These are phyloP conservation scores for Peltaster fructicola DNA, from an alignment of 2,329 filamentous ascomycete genomes.

Conservation along the genomic window DNA sequence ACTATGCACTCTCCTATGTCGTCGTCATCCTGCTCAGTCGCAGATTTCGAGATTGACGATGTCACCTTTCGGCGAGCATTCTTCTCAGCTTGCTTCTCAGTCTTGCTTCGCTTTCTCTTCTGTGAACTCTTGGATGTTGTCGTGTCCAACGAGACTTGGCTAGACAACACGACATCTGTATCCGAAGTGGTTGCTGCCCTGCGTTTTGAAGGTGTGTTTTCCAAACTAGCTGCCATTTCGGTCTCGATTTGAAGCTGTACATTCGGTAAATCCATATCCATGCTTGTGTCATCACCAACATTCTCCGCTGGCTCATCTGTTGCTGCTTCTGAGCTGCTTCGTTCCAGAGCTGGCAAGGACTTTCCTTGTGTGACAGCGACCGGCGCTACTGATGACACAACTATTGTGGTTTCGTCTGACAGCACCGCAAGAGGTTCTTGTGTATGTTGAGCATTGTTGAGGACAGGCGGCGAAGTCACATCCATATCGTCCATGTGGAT, in stretches of 20 bases:
- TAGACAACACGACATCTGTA: conserved; percentile 1
- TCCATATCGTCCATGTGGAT: conserved; percentile 27
- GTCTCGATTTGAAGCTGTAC: conserved; percentile 12
- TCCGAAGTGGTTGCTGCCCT: conserved; percentile 1
- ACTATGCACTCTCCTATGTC: conserved; percentile 24
- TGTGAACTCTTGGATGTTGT: conserved; percentile 1
- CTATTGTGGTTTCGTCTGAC: neutral
- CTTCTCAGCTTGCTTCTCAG: conserved; percentile 3
- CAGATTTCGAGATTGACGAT: conserved; percentile 18
- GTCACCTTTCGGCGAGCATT: conserved; percentile 20
- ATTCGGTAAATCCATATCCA: conserved; percentile 8
- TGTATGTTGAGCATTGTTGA: neutral
- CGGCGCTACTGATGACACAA: too few relatives aligned
- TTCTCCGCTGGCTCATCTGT: neutral
- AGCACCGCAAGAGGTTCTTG: neutral
- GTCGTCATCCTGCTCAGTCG: conserved; percentile 14
- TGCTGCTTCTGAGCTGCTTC: too few relatives aligned
- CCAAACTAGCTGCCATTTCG: conserved; percentile 7
- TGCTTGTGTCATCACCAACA: conserved; percentile 1
- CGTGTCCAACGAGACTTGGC: conserved; percentile 1
- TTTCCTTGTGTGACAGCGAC: too few relatives aligned
- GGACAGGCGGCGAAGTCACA: conserved; percentile 4
- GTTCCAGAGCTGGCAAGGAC: too few relatives aligned
- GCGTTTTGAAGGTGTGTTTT: conserved; percentile 1
- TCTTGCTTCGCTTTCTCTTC: neutral